These are phyloP conservation scores for Withania somnifera DNA, from an alignment of 305 asterid species.

Conservation along the genomic window DNA sequence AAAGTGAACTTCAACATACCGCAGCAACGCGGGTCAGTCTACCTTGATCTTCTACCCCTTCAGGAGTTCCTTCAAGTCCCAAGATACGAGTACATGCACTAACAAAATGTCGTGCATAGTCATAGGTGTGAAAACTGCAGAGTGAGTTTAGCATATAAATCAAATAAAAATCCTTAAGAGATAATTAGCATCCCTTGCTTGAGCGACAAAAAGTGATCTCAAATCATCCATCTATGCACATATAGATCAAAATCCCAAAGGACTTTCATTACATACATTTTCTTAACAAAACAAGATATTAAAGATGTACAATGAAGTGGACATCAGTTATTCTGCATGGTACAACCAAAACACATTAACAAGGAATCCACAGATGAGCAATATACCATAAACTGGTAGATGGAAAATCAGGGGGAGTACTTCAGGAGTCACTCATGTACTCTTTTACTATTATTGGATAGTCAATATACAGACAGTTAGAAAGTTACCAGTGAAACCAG, in stretches of 20 bases:
- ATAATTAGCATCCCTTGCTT: background rate
- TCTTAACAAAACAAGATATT: no score
- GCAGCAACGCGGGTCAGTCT: conserved; percentile 96
- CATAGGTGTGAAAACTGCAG: conserved; percentile 85
- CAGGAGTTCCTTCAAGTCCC: conserved; percentile 95
- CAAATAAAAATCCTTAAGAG: background rate
- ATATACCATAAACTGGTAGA: background rate
- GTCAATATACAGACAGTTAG: background rate
- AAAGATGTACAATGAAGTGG: background rate
- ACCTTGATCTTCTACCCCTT: conserved; percentile 97
- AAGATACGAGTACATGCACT: conserved; percentile 95
- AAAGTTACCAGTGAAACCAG: background rate
- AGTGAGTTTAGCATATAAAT: conserved; percentile 13
- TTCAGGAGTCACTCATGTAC: background rate
- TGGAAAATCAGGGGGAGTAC: background rate
- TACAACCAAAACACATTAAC: background rate
- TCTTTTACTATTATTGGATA: background rate
- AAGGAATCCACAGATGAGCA: background rate
- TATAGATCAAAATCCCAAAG: background rate
- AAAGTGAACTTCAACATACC: conserved; percentile 31
- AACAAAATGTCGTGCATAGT: conserved; percentile 89
- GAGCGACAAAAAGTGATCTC: background rate
- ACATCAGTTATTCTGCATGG: background rate
- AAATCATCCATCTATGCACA: background rate
- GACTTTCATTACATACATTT: background rate